Evolutionary conservation across 2,329 filamentous ascomycete genomes (phyloP).

Genomic region (Sarocladium kiliense): DNA sequence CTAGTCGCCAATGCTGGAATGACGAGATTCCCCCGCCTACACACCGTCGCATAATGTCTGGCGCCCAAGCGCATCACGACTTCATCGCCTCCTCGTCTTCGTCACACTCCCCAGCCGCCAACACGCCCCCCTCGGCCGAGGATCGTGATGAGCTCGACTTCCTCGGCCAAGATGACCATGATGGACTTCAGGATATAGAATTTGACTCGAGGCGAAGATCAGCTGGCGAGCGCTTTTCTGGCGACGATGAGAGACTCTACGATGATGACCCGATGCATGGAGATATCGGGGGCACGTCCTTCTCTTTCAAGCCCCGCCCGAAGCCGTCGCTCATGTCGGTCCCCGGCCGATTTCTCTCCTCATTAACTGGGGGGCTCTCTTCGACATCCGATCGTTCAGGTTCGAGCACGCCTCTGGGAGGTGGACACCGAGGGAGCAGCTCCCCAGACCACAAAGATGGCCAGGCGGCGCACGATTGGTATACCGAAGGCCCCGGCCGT

Average conservation of each 20-base stretch:
- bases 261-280: conserved; percentile 51
- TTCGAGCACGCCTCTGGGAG: not conserved
- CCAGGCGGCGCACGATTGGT: conserved; percentile 64
- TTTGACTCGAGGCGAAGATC: not conserved
- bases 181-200: conserved; percentile 16
- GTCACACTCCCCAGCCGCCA: conserved; percentile 21
- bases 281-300: conserved; percentile 38
- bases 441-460: conserved; percentile 38
- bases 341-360: conserved; percentile 43
- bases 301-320: conserved; percentile 70
- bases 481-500: conserved; percentile 80
- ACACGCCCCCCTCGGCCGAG: conserved; percentile 24
- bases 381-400: conserved; percentile 8
- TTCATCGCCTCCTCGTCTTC: conserved; percentile 29
- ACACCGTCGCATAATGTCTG: conserved; percentile 35
- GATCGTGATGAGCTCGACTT: conserved; percentile 43
- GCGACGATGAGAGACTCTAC: conserved; percentile 32
- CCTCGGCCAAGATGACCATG: conserved; percentile 34
- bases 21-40: conserved; percentile 13
- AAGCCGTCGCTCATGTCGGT: conserved; percentile 43
- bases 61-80: conserved; percentile 26
- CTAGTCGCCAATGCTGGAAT: conserved; percentile 22
- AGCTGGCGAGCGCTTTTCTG: not conserved
- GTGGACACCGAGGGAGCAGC: conserved; percentile 11
- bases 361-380: conserved; percentile 33